Base-by-base conservation (phyloP, 805 yeast genomes). In the Hemisphaericaspora nanyangensis region DNA sequence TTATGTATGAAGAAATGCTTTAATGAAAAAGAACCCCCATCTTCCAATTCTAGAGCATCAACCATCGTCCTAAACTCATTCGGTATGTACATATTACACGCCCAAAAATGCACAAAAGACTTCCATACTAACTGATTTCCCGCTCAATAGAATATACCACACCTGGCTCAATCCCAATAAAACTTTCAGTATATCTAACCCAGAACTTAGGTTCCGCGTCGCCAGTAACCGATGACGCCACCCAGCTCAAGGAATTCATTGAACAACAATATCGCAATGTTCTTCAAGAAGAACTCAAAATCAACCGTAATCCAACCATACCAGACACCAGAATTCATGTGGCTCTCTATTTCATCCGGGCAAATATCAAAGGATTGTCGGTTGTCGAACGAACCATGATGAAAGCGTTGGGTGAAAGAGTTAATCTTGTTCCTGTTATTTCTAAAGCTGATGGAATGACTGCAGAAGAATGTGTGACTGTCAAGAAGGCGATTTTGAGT, bases 391-490 rank as follows among this genome's bases (percentile, higher is more conserved):
- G 86, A 44, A 80, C 74, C 46, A 75, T 85, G 5, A 79, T 89
- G 85, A 77, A 76, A 58, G 79, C 77, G 44, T 70, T 90, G 19
- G 72, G 85, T 22, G 67, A 76, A 19, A 73, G 91, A 39, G 90
- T 84, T 30, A 89, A 87, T 54, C 70, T 90, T 46, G 78, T 89
- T 45, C 96, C 96, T 1, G 78, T 89, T 4, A 75, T 88, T 50
- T 76, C 88, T 19, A 85, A 87, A 57, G 84, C 91, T 4, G 96
- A 89, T 60, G 79, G 83, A 0, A 72, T 83, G 43, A 79, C 87
- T 6, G 54, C 57, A 15, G 65, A 61, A 5, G 95, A 85, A 53
- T 50, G 82, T 49, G 49, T 44, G 7, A 56, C 63, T 13, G 78
- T 80, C 58, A 85, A 83, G 61, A 59, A 55, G 29, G 61, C 72